These are phyloP conservation scores for Mycena pura DNA, from an alignment of 768 basidiomycete genomes.

Conservation along the genomic window DNA sequence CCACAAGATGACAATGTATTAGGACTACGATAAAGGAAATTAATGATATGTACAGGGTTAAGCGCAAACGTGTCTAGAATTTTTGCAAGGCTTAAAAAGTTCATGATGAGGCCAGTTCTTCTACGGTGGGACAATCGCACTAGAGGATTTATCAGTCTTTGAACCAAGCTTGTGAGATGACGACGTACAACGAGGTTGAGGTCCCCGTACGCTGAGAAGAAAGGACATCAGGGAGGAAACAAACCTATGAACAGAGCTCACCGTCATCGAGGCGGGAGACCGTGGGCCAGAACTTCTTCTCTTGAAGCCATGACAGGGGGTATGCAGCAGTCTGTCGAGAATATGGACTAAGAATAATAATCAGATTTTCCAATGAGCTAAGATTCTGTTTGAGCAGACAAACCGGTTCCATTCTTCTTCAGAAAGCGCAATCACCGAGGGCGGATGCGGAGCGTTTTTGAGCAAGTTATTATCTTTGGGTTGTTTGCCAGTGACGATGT, in stretches of 20 bases:
- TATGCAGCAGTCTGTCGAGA: constrained; percentile 90
- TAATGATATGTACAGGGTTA: constrained; percentile 21
- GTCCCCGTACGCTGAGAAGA: constrained; percentile 82
- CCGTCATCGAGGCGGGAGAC: constrained; percentile 94
- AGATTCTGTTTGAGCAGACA: constrained; percentile 27
- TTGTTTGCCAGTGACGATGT: constrained; percentile 85
- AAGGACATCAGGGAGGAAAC: constrained; percentile 6
- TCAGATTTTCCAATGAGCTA: constrained; percentile 16
- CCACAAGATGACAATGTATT: constrained; percentile 28
- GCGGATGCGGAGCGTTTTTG: constrained; percentile 93
- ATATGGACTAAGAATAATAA: constrained; percentile 67
- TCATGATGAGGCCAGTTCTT: constrained; percentile 63
- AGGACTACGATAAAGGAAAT: not conserved
- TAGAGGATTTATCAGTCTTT: constrained; percentile 36
- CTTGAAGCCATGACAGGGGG: constrained; percentile 80
- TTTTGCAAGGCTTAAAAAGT: constrained; percentile 58
- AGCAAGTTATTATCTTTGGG: constrained; percentile 91
- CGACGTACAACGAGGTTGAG: constrained; percentile 82
- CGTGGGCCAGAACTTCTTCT: constrained; percentile 97
- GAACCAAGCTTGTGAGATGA: not conserved
- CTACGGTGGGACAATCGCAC: constrained; percentile 89
- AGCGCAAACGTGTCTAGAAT: constrained; percentile 46
- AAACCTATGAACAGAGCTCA: constrained; percentile 44
- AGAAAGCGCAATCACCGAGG: constrained; percentile 71
- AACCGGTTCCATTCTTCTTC: constrained; percentile 89